Percentiles rank a stretch among this genome's conserved stretches.
Evolutionary conservation across 2,329 filamentous ascomycete species (phyloP).

Genomic region (Colletotrichum paranaense): DNA sequence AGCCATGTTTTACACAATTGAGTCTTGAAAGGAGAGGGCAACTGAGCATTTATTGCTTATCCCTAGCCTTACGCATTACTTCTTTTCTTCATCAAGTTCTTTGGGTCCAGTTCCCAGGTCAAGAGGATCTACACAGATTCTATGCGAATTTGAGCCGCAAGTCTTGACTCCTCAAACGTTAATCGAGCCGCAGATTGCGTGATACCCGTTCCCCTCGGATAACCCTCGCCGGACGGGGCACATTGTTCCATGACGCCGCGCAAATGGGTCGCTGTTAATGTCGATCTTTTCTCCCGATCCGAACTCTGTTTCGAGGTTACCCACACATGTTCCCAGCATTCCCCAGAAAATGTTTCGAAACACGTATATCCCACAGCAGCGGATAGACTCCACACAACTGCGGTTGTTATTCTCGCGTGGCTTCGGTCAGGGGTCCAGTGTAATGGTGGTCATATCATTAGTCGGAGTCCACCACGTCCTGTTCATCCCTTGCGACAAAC

Average conservation of each 20-base stretch:
- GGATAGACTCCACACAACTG: not conserved
- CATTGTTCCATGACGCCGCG: not conserved
- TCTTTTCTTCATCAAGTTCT: not conserved
- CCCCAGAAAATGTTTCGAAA: conserved; percentile 23
- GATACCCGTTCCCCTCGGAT: conserved; percentile 8
- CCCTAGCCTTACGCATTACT: not conserved
- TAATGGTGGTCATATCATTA: not conserved
- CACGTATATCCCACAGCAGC: not conserved
- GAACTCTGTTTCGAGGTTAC: conserved; percentile 14
- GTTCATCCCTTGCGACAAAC: not conserved
- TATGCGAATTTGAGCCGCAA: conserved; percentile 3
- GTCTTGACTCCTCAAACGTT: not conserved
- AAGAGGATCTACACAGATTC: not conserved
- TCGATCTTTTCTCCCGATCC: conserved; percentile 16
- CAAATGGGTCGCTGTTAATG: not conserved
- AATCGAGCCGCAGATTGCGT: conserved; percentile 18
- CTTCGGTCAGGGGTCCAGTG: not conserved
- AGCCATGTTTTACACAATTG: not conserved
- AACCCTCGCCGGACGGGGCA: not conserved
- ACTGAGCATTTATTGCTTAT: not conserved
- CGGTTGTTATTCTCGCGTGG: not conserved
- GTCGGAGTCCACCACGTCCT: not conserved
- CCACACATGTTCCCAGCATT: conserved; percentile 1
- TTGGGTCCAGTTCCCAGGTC: not conserved
- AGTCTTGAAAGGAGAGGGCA: not conserved